phyloP scores from a whole-genome alignment of 331 rosid species.

The Malus hybrid region DNA sequence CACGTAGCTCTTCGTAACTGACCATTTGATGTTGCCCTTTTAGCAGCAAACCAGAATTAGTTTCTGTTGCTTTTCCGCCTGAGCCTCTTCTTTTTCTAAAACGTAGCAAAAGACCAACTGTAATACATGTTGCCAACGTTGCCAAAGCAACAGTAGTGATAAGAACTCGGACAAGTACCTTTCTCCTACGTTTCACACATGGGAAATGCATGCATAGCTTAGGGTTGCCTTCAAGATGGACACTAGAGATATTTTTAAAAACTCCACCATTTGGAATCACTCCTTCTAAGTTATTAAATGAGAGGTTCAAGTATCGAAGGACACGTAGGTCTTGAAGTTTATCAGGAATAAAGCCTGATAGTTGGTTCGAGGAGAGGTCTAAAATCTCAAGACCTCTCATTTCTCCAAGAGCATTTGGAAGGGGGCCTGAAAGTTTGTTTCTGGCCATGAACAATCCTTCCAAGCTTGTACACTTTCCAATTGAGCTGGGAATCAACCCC shows the following conservation, averaged over 20 bases:
- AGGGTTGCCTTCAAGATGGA: conserved; percentile 55
- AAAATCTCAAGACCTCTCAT: conserved; percentile 47
- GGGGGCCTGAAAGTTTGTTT: conserved; percentile 52
- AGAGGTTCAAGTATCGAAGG: conserved; percentile 47
- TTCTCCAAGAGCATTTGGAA: conserved; percentile 44
- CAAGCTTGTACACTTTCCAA: conserved; percentile 53
- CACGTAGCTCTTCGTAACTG: conserved; percentile 51
- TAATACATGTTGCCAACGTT: conserved; percentile 21
- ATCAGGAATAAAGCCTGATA: conserved; percentile 56
- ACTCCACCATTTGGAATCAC: conserved; percentile 49
- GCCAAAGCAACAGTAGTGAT: conserved; percentile 9
- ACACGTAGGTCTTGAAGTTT: conserved; percentile 37
- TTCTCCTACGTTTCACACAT: conserved; percentile 27
- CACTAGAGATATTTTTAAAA: conserved; percentile 19
- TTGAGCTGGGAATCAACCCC: conserved; percentile 45
- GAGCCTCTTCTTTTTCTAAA: conserved; percentile 17
- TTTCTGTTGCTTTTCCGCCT: background rate
- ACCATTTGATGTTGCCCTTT: conserved; percentile 45
- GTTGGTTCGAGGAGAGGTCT: conserved; percentile 68
- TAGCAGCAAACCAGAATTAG: background rate
- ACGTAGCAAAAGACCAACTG: conserved; percentile 22
- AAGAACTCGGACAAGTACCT: background rate
- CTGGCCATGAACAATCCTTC: conserved; percentile 35
- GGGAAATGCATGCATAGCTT: conserved; percentile 35
- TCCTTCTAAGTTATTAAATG: conserved; percentile 65